A percentile compares a stretch with the other conserved stretches of the same genome.
Evolutionary conservation across 164 flowering plant species (phyloP).

Genomic region (Liriodendron chinense): DNA sequence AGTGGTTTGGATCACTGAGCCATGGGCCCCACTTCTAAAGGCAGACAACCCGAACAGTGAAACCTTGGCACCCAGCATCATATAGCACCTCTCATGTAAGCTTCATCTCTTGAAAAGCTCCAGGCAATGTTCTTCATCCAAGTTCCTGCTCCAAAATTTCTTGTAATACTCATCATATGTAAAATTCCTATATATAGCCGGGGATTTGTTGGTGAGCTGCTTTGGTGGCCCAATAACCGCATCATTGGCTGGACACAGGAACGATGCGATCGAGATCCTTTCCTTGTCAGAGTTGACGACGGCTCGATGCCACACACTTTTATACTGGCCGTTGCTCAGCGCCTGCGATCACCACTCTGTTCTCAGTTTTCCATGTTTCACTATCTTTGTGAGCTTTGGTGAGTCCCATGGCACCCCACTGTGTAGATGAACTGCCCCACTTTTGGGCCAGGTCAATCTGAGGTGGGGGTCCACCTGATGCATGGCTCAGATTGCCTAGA

Average conservation of each 20-base stretch:
- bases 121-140: slow-evolving; percentile 68
- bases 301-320: slow-evolving; percentile 81
- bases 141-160: slow-evolving; percentile 70
- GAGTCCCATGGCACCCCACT: too few species aligned
- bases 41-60: too few species aligned
- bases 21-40: too few species aligned
- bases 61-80: too few species aligned
- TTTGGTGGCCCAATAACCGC: slow-evolving; percentile 55
- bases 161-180: slow-evolving; percentile 75
- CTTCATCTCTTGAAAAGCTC: slow-evolving; percentile 52
- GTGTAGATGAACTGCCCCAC: too few species aligned
- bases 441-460: too few species aligned
- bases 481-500: too few species aligned
- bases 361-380: not conserved
- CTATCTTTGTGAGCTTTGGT: not conserved
- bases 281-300: slow-evolving; percentile 51
- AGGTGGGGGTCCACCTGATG: too few species aligned
- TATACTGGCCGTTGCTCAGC: slow-evolving; percentile 67
- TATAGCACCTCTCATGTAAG: not conserved
- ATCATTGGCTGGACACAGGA: slow-evolving; percentile 56
- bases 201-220: slow-evolving; percentile 27
- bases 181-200: slow-evolving; percentile 44
- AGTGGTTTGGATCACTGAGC: too few species aligned
- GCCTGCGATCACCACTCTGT: slow-evolving; percentile 44
- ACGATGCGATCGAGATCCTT: slow-evolving; percentile 71